Conservation (phyloP, 2,329 filamentous ascomycete genomes). For the Arthrobotrys conoides region DNA sequence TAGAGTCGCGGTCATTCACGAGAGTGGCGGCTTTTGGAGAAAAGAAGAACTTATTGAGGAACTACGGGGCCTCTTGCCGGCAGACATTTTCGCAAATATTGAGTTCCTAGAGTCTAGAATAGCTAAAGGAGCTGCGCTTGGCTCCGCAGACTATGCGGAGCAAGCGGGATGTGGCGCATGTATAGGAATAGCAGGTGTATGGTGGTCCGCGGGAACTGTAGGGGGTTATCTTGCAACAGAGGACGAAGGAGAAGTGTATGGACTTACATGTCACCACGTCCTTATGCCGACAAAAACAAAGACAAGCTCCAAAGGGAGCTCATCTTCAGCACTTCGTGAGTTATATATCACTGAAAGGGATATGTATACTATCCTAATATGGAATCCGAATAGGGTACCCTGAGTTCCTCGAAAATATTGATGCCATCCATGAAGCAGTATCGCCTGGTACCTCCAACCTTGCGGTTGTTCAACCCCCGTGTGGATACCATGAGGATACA, state of each 20-base stretch:
- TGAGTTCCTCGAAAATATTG: conserved; percentile 2
- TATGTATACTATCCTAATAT: background rate
- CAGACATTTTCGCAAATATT: background rate
- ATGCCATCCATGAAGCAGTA: conserved; percentile 8
- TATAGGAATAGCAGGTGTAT: conserved; percentile 8
- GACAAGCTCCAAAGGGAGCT: background rate
- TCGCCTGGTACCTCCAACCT: background rate
- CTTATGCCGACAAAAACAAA: conserved; percentile 28
- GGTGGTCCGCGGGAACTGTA: conserved; percentile 35
- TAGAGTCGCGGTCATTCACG: background rate
- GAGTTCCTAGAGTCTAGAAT: conserved; percentile 8
- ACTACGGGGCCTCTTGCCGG: background rate
- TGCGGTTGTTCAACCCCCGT: conserved; percentile 24
- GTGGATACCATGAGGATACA: conserved; percentile 21
- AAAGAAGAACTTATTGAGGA: background rate
- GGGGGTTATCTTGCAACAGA: conserved; percentile 4
- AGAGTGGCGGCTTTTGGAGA: background rate
- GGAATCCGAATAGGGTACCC: background rate
- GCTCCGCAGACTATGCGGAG: conserved; percentile 1
- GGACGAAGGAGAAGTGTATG: background rate
- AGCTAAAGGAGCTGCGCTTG: conserved; percentile 12
- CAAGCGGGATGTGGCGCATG: background rate
- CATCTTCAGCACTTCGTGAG: background rate
- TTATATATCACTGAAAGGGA: background rate
- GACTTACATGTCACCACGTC: conserved; percentile 33